A percentile compares a stretch with the other conserved stretches of the same genome.
phyloP scores from a whole-genome alignment of 2,329 filamentous ascomycete species.

The Bipolaris cookei region DNA sequence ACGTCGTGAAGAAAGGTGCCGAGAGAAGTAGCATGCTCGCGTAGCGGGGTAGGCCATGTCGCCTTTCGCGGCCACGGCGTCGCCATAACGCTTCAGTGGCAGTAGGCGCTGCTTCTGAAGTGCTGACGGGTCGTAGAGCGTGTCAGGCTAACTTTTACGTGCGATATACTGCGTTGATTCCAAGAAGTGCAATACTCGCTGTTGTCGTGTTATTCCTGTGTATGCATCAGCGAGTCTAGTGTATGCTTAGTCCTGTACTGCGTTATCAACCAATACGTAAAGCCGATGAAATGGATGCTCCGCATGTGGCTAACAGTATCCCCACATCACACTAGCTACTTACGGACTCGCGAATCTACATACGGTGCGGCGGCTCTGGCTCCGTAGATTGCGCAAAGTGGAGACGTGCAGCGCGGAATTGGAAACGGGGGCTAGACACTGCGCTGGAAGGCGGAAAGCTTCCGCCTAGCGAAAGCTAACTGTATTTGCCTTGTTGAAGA shows the following conservation, averaged over 20 bases:
- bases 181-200: too few relatives aligned
- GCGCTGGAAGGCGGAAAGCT: background rate
- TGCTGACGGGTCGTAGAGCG: too few relatives aligned
- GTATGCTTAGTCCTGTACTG: background rate
- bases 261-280: background rate
- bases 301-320: background rate
- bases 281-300: background rate
- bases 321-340: background rate
- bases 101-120: background rate
- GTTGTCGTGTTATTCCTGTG: too few relatives aligned
- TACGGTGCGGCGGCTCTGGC: background rate
- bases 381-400: background rate
- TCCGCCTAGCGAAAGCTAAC: background rate
- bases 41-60: background rate
- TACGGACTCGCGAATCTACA: background rate
- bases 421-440: background rate
- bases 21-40: background rate
- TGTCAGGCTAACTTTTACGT: too few relatives aligned
- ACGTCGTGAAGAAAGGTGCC: background rate
- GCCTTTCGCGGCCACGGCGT: background rate
- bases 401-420: background rate
- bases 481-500: background rate
- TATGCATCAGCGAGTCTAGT: background rate
- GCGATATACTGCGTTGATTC: too few relatives aligned
- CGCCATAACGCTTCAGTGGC: background rate